Evolutionary conservation across 73 alveolate species (phyloP), one percentile per base, ranked within the genome.

Genomic region (Effrenium voratum): DNA sequence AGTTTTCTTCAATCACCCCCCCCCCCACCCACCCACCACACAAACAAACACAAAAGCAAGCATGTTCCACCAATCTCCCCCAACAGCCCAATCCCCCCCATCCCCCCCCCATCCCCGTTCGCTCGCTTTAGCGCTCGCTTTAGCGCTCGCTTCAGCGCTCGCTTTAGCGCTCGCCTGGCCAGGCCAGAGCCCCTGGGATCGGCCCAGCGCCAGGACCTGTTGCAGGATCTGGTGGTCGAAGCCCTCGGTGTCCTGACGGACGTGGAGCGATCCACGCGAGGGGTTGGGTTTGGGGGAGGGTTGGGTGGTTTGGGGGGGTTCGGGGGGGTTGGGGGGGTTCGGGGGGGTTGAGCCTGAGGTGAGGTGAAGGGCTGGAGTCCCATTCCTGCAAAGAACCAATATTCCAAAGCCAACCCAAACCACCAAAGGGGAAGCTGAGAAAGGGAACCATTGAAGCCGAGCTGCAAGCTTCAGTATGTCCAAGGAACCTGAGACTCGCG

Each of bases 381-480:
- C n/a, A n/a, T n/a, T n/a, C n/a, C n/a, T n/a, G n/a, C n/a, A n/a
- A n/a, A n/a, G n/a, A n/a, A n/a, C n/a, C n/a, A n/a, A n/a, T n/a
- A n/a, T n/a, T n/a, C n/a, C n/a, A n/a, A n/a, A n/a, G n/a, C 19
- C 8, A 52, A 52, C 63, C 63, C 63, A 12, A 52, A 52, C 8
- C 63, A 12, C 8, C 63, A 8, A 52, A 19, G 26, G 19, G 19
- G 63, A 52, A 52, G 43, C n/a, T 16, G 5, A 32, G 38, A 72
- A n/a, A 59, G 82, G 12, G n/a, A 8, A 12, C 16, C 36, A 72
- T 4, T 76, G 63, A 38, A 43, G 26, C 8, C 84, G 45, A 63
- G 95, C 84, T 24, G 55, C 95, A 19, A 87, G 59, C 84, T 87
- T 87, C 68, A 87, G 84, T 13, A 87, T 44, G 12, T 63, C 95